phyloP scores from a whole-genome alignment of 176 grass and related monocot species.

The Ensete ventricosum region DNA sequence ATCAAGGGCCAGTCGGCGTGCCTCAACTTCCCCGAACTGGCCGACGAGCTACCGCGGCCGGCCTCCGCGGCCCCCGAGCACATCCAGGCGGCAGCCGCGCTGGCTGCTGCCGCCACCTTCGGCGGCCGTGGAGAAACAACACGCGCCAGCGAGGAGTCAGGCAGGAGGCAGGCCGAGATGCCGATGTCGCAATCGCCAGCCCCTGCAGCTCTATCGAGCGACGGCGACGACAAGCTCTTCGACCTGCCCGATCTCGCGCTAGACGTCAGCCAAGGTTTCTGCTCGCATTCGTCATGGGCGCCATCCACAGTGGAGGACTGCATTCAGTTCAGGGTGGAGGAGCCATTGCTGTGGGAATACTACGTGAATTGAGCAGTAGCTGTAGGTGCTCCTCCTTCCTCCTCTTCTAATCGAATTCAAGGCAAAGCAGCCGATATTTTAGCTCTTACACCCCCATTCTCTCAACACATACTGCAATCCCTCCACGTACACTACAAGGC shows the following conservation, averaged over 20 bases:
- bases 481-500: no score
- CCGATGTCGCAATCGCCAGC: background rate
- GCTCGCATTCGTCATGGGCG: background rate
- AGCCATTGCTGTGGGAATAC: background rate
- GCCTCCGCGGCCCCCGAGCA: background rate
- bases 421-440: no score
- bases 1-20: conserved; percentile 6
- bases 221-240: background rate
- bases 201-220: no score
- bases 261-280: background rate
- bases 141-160: background rate
- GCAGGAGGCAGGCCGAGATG: background rate
- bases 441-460: no score
- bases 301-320: background rate
- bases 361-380: background rate
- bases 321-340: background rate
- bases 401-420: no score
- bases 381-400: no score
- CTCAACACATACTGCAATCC: no score
- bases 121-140: background rate
- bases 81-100: conserved; percentile 3
- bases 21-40: conserved; percentile 13
- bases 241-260: conserved; percentile 4
- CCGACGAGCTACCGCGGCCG: conserved; percentile 2
- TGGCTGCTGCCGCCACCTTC: conserved; percentile 1